phyloP scores from a whole-genome alignment of 2,329 filamentous ascomycete genomes.

The Colletotrichum karsti region DNA sequence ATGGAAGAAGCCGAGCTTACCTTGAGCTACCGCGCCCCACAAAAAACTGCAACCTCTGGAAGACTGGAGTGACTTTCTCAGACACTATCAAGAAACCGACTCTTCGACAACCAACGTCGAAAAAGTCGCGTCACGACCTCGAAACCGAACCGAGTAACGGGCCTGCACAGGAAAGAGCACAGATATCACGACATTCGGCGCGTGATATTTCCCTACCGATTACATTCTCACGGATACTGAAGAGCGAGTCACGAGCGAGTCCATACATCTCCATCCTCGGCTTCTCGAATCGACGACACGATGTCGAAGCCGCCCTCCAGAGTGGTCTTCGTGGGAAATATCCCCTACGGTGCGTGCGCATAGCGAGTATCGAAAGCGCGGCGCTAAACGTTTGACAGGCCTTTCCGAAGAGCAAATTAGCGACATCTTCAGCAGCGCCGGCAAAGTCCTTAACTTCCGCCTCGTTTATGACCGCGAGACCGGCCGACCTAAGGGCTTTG shows the following conservation, averaged over 20 bases:
- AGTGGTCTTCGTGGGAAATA: constrained; percentile 87
- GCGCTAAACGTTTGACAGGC: constrained; percentile 61
- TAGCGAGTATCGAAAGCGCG: neutral
- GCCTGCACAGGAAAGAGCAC: neutral
- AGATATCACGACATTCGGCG: neutral
- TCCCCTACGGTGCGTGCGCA: constrained; percentile 74
- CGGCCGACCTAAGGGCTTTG: constrained; percentile 93
- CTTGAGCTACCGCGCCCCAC: constrained; percentile 18
- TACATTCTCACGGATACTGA: neutral
- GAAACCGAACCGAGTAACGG: neutral
- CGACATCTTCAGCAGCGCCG: constrained; percentile 90
- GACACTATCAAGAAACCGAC: neutral
- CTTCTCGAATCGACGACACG: constrained; percentile 38
- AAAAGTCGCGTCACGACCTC: neutral
- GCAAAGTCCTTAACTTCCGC: constrained; percentile 90
- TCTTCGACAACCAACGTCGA: neutral
- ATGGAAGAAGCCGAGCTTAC: constrained; percentile 14
- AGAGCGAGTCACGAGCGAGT: neutral
- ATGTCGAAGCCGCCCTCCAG: constrained; percentile 82
- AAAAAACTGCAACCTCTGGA: constrained; percentile 24
- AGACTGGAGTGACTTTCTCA: constrained; percentile 1
- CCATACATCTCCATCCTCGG: neutral
- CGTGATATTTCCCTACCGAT: neutral
- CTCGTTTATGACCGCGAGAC: constrained; percentile 97
- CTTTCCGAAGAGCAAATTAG: constrained; percentile 96